Evolutionary conservation across 2,329 filamentous ascomycete genomes (phyloP), one percentile per base, ranked within the genome.

Genomic region (Fusarium sp.): DNA sequence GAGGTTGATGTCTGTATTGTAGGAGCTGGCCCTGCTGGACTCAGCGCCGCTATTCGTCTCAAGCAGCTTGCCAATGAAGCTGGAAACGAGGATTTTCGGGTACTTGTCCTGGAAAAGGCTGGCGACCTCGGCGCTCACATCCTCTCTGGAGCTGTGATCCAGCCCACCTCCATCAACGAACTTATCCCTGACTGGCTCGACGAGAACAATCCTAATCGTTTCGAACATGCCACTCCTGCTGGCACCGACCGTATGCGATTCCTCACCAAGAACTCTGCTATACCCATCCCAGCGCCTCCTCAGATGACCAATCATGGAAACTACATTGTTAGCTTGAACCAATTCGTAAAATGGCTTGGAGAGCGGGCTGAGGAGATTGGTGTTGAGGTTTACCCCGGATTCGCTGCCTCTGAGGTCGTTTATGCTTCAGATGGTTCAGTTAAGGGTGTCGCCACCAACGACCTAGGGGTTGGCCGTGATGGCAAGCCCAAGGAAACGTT

Each of bases 231-330:
- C 66, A 99, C 96, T 3, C 92, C 95, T 25, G 96, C 95, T 9
- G 92, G 90, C 72, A 86, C 86, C 56, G 96, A 99, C 79, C 92
- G 91, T 83, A 97, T 99, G 96, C 92, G 94, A 76, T 98, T 98
- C 83, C 88, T 99, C 69, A 98, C 96, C 52, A 93, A 95, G 85
- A 93, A 87, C 60, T 86, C 87, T 70, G 86, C 95, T 1, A 90
- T 97, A 64, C 94, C 94, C 10, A 86, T 98, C 60, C 96, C 96
- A 2, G 91, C 92, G 18, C 96, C 96, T 49, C 96, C 96, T 37
- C 96, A 98, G 85, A 99, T 99, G 96, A 91, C 95, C 86, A 99
- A 99, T 82, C 90, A 97, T 79, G 96, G 96, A 75, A 99, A 99
- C 84, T 98, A 97, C 83, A 99, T 99, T 75, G 91, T 99, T 79